Base-by-base conservation (phyloP, 1,139 yeast species). In the Pichia sp. region DNA sequence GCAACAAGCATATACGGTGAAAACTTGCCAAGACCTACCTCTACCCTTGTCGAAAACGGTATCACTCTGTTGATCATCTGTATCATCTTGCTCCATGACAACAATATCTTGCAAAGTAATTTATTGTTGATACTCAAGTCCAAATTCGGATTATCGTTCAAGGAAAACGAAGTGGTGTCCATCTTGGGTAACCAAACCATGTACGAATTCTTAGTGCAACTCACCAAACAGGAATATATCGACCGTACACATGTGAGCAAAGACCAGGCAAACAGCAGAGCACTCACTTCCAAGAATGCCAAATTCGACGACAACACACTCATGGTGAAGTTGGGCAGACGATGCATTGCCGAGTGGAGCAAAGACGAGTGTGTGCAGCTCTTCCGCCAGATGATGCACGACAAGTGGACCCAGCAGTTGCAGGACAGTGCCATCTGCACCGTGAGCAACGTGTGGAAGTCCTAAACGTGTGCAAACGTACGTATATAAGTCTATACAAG, bases 271-370 rank as follows among this genome's bases (percentile, higher is more conserved):
- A 33, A 33, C n/a, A 21, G 20, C 24, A 21, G 47, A 51, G 21
- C 15, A 12, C 12, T 51, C 32, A 34, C 50, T 44, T 24, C 51
- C 4, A 45, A 38, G 24, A 38, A 30, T 32, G 41, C 41, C 3
- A 58, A 46, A 8, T 56, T 59, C n/a, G 59, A 56, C 27, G 70
- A 67, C 22, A 65, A 60, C 15, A 51, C 66, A 35, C 58, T 68
- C 6, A 67, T 69, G 33, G 63, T 66, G 37, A 58, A 58, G 6
- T 45, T 70, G 11, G 76, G 75, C 2, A 57, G 73, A 49, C 51
- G 74, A 34, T 60, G 68, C 1, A 46, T 60, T 22, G 50, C 48
- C 4, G 76, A 71, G 47, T 61, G 71, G 49, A 54, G 60, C 3
- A 57, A 55, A 41, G 66, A 63, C 4, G 53, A 59, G 10, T 61